Evolutionary conservation across 371 early-diverging fungal species (phyloP).

Genomic region (Parasitella parasitica): DNA sequence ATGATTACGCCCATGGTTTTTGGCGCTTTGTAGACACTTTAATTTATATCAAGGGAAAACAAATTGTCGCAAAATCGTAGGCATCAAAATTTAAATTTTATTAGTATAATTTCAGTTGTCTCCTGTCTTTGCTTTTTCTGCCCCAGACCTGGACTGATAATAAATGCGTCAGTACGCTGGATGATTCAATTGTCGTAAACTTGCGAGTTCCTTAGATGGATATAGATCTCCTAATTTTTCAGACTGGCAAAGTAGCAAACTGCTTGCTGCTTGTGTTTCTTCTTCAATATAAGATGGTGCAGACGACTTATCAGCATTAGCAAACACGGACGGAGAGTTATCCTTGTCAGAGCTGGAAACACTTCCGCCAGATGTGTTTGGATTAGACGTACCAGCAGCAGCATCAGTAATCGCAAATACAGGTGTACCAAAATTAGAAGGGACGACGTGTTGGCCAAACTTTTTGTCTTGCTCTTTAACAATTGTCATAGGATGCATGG

Average conservation of each 20-base stretch:
- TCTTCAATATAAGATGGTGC: not conserved
- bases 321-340: not conserved
- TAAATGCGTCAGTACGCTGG: too few relatives aligned
- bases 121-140: not conserved
- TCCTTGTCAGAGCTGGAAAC: not conserved
- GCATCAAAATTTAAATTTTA: too few relatives aligned
- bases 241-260: not conserved
- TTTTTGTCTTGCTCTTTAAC: too few relatives aligned
- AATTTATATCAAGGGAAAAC: too few relatives aligned
- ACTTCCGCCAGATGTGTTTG: not conserved
- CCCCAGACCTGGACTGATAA: not conserved
- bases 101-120: too few relatives aligned
- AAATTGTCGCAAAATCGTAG: too few relatives aligned
- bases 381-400: not conserved
- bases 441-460: not conserved
- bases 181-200: not conserved
- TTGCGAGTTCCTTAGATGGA: not conserved
- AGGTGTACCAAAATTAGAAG: not conserved
- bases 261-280: not conserved
- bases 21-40: too few relatives aligned
- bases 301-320: not conserved
- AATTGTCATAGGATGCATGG: too few relatives aligned
- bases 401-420: not conserved
- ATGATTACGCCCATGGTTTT: too few relatives aligned
- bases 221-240: not conserved